These are phyloP conservation scores for Vachellia collinsii DNA, from an alignment of 306 rosid species.

Conservation along the genomic window DNA sequence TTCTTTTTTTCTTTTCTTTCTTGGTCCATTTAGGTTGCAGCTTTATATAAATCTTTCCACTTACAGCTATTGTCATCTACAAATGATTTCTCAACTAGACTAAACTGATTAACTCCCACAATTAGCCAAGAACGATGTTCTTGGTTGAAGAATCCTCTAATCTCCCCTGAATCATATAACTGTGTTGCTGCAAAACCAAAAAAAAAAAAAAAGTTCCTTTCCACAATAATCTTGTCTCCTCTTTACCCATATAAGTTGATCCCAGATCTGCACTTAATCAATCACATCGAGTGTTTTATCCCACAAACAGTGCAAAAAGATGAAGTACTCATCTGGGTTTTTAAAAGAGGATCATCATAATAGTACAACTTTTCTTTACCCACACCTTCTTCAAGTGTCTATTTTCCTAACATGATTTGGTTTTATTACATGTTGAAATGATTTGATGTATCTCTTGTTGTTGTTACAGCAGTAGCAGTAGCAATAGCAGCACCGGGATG, in stretches of 20 bases:
- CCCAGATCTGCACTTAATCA: conserved; percentile 11
- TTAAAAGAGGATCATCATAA: neutral
- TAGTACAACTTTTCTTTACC: neutral
- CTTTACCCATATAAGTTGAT: conserved; percentile 3
- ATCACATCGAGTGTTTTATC: neutral
- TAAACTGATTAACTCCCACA: neutral
- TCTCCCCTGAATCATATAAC: neutral
- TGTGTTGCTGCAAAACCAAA: neutral
- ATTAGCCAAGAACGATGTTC: conserved; percentile 17
- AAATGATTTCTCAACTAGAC: conserved; percentile 7
- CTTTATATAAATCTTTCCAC: neutral
- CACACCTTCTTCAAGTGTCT: neutral
- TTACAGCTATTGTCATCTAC: neutral
- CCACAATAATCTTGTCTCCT: neutral
- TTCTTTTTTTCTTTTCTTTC: neutral
- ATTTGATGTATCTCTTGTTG: neutral
- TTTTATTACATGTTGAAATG: neutral
- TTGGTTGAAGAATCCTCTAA: neutral
- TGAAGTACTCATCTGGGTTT: neutral
- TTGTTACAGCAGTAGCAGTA: conserved; percentile 47
- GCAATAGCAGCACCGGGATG: conserved; percentile 2
- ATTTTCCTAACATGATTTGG: conserved; percentile 16
- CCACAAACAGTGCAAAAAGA: neutral
- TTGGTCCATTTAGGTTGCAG: neutral
- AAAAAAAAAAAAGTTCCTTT: neutral